Evolutionary conservation across 371 early-diverging fungal genomes (phyloP), one percentile per base, ranked within the genome.

Genomic region (Lichtheimia corymbifera): DNA sequence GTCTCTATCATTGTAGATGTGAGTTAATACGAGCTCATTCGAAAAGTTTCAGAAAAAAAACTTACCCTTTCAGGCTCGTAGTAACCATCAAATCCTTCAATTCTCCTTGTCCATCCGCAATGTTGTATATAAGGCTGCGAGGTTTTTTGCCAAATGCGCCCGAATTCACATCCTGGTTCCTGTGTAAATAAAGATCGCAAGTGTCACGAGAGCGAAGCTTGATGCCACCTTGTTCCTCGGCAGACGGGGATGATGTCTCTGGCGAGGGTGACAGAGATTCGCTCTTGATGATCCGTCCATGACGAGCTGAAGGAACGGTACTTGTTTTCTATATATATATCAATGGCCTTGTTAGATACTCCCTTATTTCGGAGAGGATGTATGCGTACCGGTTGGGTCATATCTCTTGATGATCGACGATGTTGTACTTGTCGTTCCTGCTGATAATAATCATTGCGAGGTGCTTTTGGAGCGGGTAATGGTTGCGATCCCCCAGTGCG

Each of bases 61-160:
- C 30, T 59, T 61, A 61, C 65, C 78, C 78, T 43, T 68, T 69
- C 18, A 78, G 41, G 0, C 67, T 65, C 1, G 78, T 68, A 0
- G 73, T 35, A 13, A 74, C 63, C 73, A 78, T 55, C 2, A 74
- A 15, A 51, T 78, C 62, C 27, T 55, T 40, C 52, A 74, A 52
- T 0, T 57, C 55, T 24, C 53, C 20, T 14, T 47, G 53, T 3
- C 25, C 45, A 7, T 55, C 55, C 0, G 67, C 66, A 50, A 65
- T 69, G 57, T 71, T 74, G 22, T 63, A 73, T 15, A 74, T 18
- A 18, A 78, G 45, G 15, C 73, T 70, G 15, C 79, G 45, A 9
- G 75, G 79, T 49, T 74, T 74, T 20, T 68, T 69, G 0, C 18
- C 45, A 17, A 67, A 62, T 3, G 30, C 55, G 5, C 27, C 40